A percentile compares a stretch with the other conserved stretches of the same genome.
phyloP scores from a whole-genome alignment of 352 stramenopile species.

The Phytophthora brassicae region DNA sequence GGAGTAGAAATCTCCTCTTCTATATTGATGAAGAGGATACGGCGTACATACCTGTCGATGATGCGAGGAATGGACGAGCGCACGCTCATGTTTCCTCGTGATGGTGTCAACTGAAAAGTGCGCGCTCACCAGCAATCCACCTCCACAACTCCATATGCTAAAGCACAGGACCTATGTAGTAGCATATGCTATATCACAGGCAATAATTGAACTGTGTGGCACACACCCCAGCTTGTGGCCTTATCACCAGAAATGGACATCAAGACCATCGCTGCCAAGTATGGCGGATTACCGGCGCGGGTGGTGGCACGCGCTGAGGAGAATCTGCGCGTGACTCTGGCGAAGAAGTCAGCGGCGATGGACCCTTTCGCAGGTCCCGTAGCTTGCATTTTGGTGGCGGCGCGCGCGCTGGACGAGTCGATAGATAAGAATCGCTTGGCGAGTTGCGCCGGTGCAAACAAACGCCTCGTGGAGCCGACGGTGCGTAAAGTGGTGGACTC shows the following conservation, averaged over 20 bases:
- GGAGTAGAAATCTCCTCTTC: neutral
- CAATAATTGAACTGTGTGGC: too few species aligned
- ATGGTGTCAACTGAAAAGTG: conserved; percentile 16
- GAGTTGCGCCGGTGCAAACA: conserved; percentile 42
- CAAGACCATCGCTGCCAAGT: conserved; percentile 41
- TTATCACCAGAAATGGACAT: too few species aligned
- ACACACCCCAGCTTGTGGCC: too few species aligned
- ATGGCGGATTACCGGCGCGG: conserved; percentile 54
- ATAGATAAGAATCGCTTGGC: conserved; percentile 51
- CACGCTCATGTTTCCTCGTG: conserved; percentile 28
- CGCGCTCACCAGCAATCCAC: neutral
- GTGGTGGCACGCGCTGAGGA: conserved; percentile 55
- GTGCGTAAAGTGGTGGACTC: conserved; percentile 56
- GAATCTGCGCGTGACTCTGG: conserved; percentile 50
- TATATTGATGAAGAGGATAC: conserved; percentile 5
- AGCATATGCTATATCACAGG: too few species aligned
- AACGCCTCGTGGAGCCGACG: conserved; percentile 44
- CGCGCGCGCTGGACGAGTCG: conserved; percentile 44
- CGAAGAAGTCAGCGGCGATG: conserved; percentile 41
- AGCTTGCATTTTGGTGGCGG: conserved; percentile 66
- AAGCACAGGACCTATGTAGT: too few species aligned
- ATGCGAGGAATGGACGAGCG: conserved; percentile 29
- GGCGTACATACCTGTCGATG: conserved; percentile 47
- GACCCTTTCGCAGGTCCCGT: conserved; percentile 50
- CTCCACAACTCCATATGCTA: too few species aligned